Evolutionary conservation across 257 asterid genomes (phyloP).

Genomic region (Catharanthus roseus): DNA sequence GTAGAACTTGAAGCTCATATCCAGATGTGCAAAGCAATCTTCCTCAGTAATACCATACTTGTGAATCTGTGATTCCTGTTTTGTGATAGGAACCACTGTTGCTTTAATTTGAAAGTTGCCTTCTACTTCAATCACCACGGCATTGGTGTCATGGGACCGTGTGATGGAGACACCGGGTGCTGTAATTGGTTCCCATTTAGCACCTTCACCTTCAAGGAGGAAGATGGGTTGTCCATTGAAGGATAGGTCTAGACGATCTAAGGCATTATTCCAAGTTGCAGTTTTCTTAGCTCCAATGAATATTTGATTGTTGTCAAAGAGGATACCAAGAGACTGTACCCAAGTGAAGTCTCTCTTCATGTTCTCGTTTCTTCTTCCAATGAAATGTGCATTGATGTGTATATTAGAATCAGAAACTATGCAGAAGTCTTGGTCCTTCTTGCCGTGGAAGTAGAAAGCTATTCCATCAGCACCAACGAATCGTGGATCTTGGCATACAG

Average conservation of each 20-base stretch:
- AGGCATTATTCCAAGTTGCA: constrained; percentile 13
- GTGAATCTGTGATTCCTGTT: constrained; percentile 56
- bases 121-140: constrained; percentile 31
- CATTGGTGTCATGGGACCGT: neutral
- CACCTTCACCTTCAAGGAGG: constrained; percentile 10
- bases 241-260: constrained; percentile 13
- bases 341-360: constrained; percentile 22
- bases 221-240: constrained; percentile 11
- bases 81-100: constrained; percentile 56
- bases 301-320: constrained; percentile 19
- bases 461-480: constrained; percentile 24
- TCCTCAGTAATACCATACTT: constrained; percentile 60
- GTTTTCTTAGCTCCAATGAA: constrained; percentile 12
- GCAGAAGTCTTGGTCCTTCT: constrained; percentile 19
- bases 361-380: constrained; percentile 21
- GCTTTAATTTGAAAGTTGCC: constrained; percentile 69
- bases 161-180: neutral
- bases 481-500: constrained; percentile 22
- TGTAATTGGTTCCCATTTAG: constrained; percentile 10
- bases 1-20: constrained; percentile 67
- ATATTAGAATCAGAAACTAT: constrained; percentile 23
- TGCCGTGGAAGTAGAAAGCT: constrained; percentile 26
- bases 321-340: constrained; percentile 18
- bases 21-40: constrained; percentile 80
- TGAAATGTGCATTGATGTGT: constrained; percentile 26